Conservation (phyloP, 1,284 basidiomycete genomes). For the Afroboletus lepidellus region DNA sequence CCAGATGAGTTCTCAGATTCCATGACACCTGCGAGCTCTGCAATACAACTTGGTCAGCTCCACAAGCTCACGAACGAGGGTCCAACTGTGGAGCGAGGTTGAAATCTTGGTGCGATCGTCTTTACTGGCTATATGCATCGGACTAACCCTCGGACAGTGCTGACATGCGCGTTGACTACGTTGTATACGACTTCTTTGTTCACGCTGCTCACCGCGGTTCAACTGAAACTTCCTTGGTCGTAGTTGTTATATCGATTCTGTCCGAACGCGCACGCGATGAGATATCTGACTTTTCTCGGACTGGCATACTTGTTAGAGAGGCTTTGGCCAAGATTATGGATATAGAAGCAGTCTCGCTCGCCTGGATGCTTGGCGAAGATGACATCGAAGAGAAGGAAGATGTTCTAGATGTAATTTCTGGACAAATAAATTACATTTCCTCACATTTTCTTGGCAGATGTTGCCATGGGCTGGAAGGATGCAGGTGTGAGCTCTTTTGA, state of each 20-base stretch:
- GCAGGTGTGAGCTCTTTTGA: conserved; percentile 58
- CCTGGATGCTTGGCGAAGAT: conserved; percentile 22
- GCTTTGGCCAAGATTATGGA: conserved; percentile 26
- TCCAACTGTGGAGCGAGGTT: conserved; percentile 80
- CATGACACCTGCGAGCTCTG: conserved; percentile 37
- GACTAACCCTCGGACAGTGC: conserved; percentile 46
- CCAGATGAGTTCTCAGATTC: too few relatives aligned
- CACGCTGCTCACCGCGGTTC: conserved; percentile 77
- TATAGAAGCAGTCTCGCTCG: conserved; percentile 25
- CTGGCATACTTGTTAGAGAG: conserved; percentile 26
- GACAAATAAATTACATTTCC: conserved; percentile 71
- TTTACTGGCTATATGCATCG: background rate
- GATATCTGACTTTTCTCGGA: conserved; percentile 25
- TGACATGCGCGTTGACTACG: conserved; percentile 83
- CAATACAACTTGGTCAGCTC: conserved; percentile 12
- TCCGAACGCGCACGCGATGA: conserved; percentile 58
- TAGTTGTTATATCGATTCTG: conserved; percentile 72
- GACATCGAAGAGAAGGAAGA: conserved; percentile 13
- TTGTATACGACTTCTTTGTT: conserved; percentile 82
- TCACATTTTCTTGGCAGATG: conserved; percentile 90
- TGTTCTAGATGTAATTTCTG: conserved; percentile 38
- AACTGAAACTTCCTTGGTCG: conserved; percentile 85
- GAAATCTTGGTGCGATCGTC: conserved; percentile 68
- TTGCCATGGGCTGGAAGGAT: conserved; percentile 84
- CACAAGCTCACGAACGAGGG: conserved; percentile 47